Percentiles rank a stretch among this genome's conserved stretches.
Evolutionary conservation across 1,284 basidiomycete species (phyloP).

Genomic region (Irpex rosettiformis): DNA sequence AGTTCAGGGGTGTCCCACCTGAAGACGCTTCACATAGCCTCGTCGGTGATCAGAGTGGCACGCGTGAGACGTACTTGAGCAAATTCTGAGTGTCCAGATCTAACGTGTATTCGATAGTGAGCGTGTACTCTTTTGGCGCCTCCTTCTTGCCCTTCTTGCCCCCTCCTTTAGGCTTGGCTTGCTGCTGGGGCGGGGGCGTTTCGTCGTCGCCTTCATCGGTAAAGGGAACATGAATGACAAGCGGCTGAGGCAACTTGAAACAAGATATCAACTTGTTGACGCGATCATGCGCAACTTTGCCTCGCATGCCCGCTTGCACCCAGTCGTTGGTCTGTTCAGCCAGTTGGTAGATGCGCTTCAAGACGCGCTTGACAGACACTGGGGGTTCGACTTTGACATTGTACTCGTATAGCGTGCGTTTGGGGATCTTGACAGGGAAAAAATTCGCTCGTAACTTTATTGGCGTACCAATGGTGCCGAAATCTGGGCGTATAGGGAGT

Average conservation of each 20-base stretch:
- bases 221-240: conserved; percentile 52
- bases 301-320: conserved; percentile 45
- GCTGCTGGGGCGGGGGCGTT: conserved; percentile 27
- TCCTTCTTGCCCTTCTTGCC: conserved; percentile 15
- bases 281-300: conserved; percentile 65
- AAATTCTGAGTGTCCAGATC: conserved; percentile 58
- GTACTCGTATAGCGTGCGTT: conserved; percentile 64
- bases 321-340: conserved; percentile 61
- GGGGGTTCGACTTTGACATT: conserved; percentile 59
- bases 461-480: conserved; percentile 53
- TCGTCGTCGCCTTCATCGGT: conserved; percentile 62
- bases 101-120: conserved; percentile 58
- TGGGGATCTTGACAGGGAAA: conserved; percentile 66
- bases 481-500: conserved; percentile 65
- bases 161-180: conserved; percentile 13
- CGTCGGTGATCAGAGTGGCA: not conserved
- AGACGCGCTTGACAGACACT: conserved; percentile 52
- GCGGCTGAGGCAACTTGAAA: conserved; percentile 51
- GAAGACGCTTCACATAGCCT: conserved; percentile 17
- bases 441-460: conserved; percentile 73
- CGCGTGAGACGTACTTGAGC: conserved; percentile 38
- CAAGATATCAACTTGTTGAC: conserved; percentile 62
- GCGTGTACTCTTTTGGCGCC: conserved; percentile 53
- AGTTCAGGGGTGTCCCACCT: conserved; percentile 16
- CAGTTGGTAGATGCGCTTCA: conserved; percentile 66